A percentile compares a stretch with the other conserved stretches of the same genome.
Conservation (phyloP, 345 rosid genomes). For the Moricandia moricandioides region DNA sequence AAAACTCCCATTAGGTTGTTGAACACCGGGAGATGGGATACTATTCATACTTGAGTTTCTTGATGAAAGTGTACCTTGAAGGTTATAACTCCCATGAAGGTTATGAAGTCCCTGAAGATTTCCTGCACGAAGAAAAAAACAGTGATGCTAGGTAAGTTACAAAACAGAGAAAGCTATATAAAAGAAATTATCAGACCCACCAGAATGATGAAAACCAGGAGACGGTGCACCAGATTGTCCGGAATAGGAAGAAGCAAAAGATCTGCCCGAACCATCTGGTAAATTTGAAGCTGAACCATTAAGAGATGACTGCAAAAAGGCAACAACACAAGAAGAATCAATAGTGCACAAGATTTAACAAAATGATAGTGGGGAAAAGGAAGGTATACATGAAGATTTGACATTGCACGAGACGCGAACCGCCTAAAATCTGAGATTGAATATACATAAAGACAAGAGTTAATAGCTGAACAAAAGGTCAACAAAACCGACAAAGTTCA, state of each 20-base stretch:
- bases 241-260: slow-evolving; percentile 79
- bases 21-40: slow-evolving; percentile 77
- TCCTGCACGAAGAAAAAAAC: slow-evolving; percentile 46
- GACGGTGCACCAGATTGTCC: slow-evolving; percentile 93
- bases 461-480: slow-evolving; percentile 31
- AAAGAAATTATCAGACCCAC: slow-evolving; percentile 41
- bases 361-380: background rate
- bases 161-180: background rate
- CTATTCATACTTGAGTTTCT: slow-evolving; percentile 81
- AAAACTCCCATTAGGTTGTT: slow-evolving; percentile 87
- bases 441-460: slow-evolving; percentile 25
- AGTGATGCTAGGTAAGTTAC: background rate
- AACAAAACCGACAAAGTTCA: background rate
- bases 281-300: slow-evolving; percentile 87
- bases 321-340: slow-evolving; percentile 10
- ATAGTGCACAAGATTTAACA: background rate
- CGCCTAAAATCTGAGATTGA: slow-evolving; percentile 41
- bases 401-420: slow-evolving; percentile 61
- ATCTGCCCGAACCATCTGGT: slow-evolving; percentile 72
- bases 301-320: slow-evolving; percentile 73
- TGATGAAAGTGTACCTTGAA: slow-evolving; percentile 81
- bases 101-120: slow-evolving; percentile 85
- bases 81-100: slow-evolving; percentile 86
- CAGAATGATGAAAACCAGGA: slow-evolving; percentile 74
- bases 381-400: slow-evolving; percentile 78